These are phyloP conservation scores for Trypanosoma conorhini DNA, from an alignment of 208 protist species.

Conservation along the genomic window DNA sequence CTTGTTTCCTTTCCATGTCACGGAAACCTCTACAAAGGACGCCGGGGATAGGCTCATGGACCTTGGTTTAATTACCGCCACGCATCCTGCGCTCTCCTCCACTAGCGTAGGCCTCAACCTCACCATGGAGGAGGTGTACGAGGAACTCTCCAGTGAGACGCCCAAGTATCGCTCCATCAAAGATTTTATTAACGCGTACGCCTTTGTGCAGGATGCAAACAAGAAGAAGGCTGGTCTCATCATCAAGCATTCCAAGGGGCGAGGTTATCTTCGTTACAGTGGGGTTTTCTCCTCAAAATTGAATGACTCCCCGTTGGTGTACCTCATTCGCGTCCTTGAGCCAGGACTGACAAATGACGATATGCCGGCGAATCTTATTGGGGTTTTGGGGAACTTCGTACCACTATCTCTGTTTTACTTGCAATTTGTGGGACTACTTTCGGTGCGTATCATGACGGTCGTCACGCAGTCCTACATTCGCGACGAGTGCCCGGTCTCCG, in stretches of 20 bases:
- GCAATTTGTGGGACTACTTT: conserved; percentile 77
- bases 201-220: conserved; percentile 29
- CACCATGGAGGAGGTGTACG: conserved; percentile 55
- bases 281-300: conserved; percentile 62
- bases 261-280: conserved; percentile 80
- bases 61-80: conserved; percentile 72
- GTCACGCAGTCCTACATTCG: conserved; percentile 85
- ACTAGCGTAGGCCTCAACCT: conserved; percentile 55
- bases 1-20: conserved; percentile 70
- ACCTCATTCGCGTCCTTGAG: conserved; percentile 76
- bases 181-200: conserved; percentile 58
- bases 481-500: conserved; percentile 75
- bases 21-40: conserved; percentile 40
- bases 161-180: conserved; percentile 52
- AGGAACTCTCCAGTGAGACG: conserved; percentile 52
- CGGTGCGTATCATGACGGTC: conserved; percentile 80
- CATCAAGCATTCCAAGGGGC: conserved; percentile 80
- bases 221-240: conserved; percentile 27
- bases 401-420: conserved; percentile 85
- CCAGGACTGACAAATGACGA: conserved; percentile 47
- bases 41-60: conserved; percentile 83
- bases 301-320: conserved; percentile 59
- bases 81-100: conserved; percentile 66
- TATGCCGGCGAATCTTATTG: conserved; percentile 71
- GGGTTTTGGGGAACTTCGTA: conserved; percentile 75